Percentiles rank a stretch among this genome's conserved stretches.
Conservation (phyloP, 1,284 basidiomycete species). For the Fomitopsis palustris region DNA sequence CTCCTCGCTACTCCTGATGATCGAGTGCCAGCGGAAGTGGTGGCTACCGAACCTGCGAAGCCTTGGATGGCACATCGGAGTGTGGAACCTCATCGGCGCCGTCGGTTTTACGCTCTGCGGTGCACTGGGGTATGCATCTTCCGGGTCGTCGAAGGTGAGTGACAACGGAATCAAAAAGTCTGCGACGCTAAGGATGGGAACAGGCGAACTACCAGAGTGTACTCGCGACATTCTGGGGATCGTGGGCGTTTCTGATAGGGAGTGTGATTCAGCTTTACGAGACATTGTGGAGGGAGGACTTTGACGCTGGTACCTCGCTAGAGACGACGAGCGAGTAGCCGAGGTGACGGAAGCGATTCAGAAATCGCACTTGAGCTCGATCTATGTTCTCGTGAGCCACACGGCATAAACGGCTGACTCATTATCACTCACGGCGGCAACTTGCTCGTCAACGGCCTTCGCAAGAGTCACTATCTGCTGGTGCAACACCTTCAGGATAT, state of each 20-base stretch:
- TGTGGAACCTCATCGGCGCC: slow-evolving; percentile 57
- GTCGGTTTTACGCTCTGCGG: slow-evolving; percentile 55
- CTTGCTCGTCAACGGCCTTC: neutral
- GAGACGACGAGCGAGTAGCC: neutral
- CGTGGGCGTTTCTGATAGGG: slow-evolving; percentile 60
- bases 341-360: neutral
- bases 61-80: slow-evolving; percentile 44
- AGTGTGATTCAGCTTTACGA: slow-evolving; percentile 51
- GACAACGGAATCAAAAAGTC: neutral
- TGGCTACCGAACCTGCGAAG: slow-evolving; percentile 35
- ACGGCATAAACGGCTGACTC: neutral
- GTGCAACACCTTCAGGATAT: neutral
- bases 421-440: neutral
- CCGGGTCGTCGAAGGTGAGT: slow-evolving; percentile 19
- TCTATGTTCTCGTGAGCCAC: neutral
- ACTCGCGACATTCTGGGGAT: slow-evolving; percentile 56
- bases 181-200: neutral
- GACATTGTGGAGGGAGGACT: slow-evolving; percentile 26
- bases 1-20: slow-evolving; percentile 46
- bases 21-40: slow-evolving; percentile 55
- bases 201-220: slow-evolving; percentile 45
- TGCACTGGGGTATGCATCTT: slow-evolving; percentile 44
- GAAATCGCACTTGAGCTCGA: neutral
- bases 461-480: neutral
- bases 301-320: neutral